Percentiles rank a stretch among this genome's conserved stretches.
Evolutionary conservation across 75 land plant species (phyloP).

Genomic region (Selaginella moellendorffii): DNA sequence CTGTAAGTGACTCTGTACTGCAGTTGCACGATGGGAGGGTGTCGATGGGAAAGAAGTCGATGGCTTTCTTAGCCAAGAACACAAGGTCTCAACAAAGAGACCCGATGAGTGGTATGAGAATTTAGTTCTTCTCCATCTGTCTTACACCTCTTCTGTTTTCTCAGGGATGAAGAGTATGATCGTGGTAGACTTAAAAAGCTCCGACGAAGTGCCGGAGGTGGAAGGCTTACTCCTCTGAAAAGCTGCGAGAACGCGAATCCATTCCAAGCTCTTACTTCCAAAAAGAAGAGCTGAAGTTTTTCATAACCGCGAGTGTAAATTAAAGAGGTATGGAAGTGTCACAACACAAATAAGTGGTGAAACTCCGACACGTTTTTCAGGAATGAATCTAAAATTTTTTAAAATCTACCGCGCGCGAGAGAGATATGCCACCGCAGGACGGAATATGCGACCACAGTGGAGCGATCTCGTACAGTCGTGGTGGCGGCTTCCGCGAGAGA

Average conservation of each 20-base stretch:
- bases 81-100: background rate
- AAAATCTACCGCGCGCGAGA: no score
- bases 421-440: no score
- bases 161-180: slow-evolving; percentile 85
- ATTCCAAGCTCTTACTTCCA: background rate
- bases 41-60: slow-evolving; percentile 9
- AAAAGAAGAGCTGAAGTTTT: background rate
- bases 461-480: no score
- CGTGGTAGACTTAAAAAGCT: slow-evolving; percentile 53
- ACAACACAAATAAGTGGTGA: no score
- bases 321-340: no score
- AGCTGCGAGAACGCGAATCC: background rate
- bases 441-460: no score
- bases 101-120: slow-evolving; percentile 52
- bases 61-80: background rate
- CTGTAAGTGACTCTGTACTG: background rate
- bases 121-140: background rate
- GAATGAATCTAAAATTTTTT: no score
- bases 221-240: background rate
- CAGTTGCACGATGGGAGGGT: slow-evolving; percentile 61
- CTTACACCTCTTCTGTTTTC: background rate
- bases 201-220: background rate
- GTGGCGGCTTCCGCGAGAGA: no score
- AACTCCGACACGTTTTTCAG: no score
- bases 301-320: no score